Percentiles rank a stretch among this genome's conserved stretches.
phyloP scores from a whole-genome alignment of 495 filamentous ascomycete species.

The Cudoniella acicularis region DNA sequence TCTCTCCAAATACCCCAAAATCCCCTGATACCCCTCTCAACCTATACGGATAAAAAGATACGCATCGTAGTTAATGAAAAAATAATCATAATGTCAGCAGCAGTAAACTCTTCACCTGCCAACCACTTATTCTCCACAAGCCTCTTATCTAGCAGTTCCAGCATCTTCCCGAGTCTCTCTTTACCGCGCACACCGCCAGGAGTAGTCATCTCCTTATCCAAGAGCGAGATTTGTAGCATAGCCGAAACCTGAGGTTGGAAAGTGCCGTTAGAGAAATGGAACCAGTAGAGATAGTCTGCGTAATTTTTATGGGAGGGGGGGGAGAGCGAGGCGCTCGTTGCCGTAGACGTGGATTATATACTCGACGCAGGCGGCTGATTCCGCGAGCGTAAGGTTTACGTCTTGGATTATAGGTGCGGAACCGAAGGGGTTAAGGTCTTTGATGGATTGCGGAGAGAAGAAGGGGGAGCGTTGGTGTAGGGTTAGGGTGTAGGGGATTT shows the following conservation, averaged over 20 bases:
- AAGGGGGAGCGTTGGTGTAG: conserved; percentile 47
- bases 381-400: conserved; percentile 45
- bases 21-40: conserved; percentile 37
- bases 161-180: conserved; percentile 23
- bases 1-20: conserved; percentile 45
- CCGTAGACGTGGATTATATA: conserved; percentile 54
- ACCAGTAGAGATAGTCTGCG: conserved; percentile 57
- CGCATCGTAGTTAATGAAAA: conserved; percentile 53
- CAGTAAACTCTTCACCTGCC: conserved; percentile 57
- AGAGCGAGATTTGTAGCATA: conserved; percentile 11
- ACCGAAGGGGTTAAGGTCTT: conserved; percentile 47
- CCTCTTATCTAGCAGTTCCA: conserved; percentile 40
- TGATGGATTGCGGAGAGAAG: conserved; percentile 49
- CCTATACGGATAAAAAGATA: conserved; percentile 40
- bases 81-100: conserved; percentile 58
- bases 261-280: conserved; percentile 56
- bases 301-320: conserved; percentile 42
- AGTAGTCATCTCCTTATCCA: conserved; percentile 1
- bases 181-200: conserved; percentile 7
- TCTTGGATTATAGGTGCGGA: conserved; percentile 56
- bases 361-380: conserved; percentile 51
- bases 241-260: conserved; percentile 38
- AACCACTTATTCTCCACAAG: conserved; percentile 46
- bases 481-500: conserved; percentile 47
- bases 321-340: conserved; percentile 37